Evolutionary conservation across 106 monocot genomes (phyloP).

Genomic region (Agapanthus africanus): DNA sequence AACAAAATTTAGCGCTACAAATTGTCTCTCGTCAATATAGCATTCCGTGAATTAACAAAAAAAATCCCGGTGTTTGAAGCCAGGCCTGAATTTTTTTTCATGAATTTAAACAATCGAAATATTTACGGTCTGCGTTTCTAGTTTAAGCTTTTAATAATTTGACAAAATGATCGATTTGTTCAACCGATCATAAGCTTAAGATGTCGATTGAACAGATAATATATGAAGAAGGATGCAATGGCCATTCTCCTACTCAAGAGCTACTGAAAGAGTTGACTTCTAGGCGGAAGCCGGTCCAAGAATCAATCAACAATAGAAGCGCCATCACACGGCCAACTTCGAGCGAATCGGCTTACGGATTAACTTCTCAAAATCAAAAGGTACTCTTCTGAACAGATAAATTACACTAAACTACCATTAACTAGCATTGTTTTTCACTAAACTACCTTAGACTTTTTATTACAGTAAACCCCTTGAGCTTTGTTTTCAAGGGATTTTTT

Average conservation of each 20-base stretch:
- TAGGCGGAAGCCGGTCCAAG: not conserved
- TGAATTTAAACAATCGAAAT: too few species aligned
- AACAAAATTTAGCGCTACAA: too few species aligned
- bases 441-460: too few species aligned
- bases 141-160: not conserved
- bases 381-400: too few species aligned
- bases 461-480: too few species aligned
- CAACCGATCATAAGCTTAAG: not conserved
- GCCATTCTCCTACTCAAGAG: not conserved
- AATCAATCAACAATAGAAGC: slow-evolving; percentile 5
- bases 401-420: too few species aligned
- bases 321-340: not conserved
- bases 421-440: too few species aligned
- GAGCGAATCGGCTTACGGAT: not conserved
- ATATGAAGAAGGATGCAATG: not conserved
- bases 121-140: not conserved
- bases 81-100: too few species aligned
- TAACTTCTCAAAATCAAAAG: not conserved
- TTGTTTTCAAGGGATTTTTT: too few species aligned
- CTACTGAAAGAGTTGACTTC: slow-evolving; percentile 6
- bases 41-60: too few species aligned
- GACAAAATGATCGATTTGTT: not conserved
- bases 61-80: too few species aligned
- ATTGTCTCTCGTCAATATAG: too few species aligned
- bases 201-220: slow-evolving; percentile 12